phyloP scores from a whole-genome alignment of 176 grass and related monocot genomes.

The Alloteropsis semialata region DNA sequence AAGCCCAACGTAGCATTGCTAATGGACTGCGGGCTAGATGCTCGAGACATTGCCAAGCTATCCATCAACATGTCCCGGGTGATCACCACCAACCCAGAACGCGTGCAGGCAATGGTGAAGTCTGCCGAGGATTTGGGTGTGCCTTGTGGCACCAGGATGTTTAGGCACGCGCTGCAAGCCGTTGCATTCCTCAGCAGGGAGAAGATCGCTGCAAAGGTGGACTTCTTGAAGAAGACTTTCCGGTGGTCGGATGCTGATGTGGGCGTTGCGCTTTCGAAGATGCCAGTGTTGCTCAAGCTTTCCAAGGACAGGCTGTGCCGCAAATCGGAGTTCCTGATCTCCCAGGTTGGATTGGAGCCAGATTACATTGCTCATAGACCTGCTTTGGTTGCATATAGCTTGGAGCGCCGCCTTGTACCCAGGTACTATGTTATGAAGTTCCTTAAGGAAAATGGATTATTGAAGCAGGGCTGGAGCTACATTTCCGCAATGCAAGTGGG shows the following conservation, averaged over 20 bases:
- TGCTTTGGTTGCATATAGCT: conserved; percentile 30
- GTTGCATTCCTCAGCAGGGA: no score
- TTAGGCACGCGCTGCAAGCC: conserved; percentile 27
- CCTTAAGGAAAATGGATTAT: conserved; percentile 38
- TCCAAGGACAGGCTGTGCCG: conserved; percentile 33
- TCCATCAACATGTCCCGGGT: background rate
- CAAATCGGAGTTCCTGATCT: conserved; percentile 30
- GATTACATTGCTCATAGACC: conserved; percentile 27
- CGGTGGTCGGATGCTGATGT: conserved; percentile 36
- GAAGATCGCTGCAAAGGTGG: no score
- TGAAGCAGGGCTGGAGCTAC: background rate
- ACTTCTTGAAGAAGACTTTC: background rate
- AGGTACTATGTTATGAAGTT: conserved; percentile 33
- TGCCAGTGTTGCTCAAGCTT: conserved; percentile 5
- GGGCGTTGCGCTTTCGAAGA: conserved; percentile 19
- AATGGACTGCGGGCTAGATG: conserved; percentile 19
- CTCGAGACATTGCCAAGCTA: conserved; percentile 24
- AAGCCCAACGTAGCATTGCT: conserved; percentile 46
- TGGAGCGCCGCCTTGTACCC: conserved; percentile 43
- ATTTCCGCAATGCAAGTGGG: background rate
- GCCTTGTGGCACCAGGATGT: conserved; percentile 17
- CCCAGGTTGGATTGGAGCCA: conserved; percentile 19
- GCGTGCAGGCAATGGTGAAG: background rate
- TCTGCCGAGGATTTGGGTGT: conserved; percentile 7
- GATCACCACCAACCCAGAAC: conserved; percentile 18